Conservation (phyloP, 345 rosid species). For the Erodium maritimum region DNA sequence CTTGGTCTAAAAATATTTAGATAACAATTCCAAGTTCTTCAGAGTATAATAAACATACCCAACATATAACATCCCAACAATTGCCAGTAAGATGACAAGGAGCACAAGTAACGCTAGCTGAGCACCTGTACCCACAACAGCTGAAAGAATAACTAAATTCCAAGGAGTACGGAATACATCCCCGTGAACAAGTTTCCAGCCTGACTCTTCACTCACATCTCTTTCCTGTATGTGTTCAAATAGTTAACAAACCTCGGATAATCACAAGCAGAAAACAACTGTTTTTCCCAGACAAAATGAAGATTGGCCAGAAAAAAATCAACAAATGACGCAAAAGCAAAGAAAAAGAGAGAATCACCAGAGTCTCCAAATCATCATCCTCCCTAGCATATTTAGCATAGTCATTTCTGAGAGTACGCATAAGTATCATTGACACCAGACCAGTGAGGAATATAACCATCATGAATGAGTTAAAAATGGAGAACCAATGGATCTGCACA, state of each 20-base stretch:
- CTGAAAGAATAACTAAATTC: slow-evolving; percentile 60
- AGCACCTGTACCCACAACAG: slow-evolving; percentile 94
- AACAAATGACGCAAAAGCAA: too few relatives aligned
- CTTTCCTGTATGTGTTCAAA: slow-evolving; percentile 48
- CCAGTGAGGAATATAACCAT: slow-evolving; percentile 97
- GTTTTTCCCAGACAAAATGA: slow-evolving; percentile 3
- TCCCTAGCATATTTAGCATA: slow-evolving; percentile 95
- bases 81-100: slow-evolving; percentile 86
- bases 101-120: slow-evolving; percentile 87
- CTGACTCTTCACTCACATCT: slow-evolving; percentile 93
- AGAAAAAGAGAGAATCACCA: slow-evolving; percentile 39
- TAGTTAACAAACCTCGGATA: slow-evolving; percentile 3
- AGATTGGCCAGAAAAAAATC: slow-evolving; percentile 4
- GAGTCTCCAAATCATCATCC: slow-evolving; percentile 85
- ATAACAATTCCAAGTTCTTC: neutral
- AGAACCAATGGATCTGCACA: slow-evolving; percentile 92
- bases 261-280: slow-evolving; percentile 8
- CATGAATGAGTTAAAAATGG: slow-evolving; percentile 94
- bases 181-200: slow-evolving; percentile 97
- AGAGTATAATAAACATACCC: slow-evolving; percentile 43
- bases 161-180: slow-evolving; percentile 84
- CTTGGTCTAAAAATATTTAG: neutral
- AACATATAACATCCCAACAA: slow-evolving; percentile 72
- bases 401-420: slow-evolving; percentile 92
- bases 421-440: slow-evolving; percentile 91